phyloP scores from a whole-genome alignment of 2,329 filamentous ascomycete genomes.

The Talaromyces marneffei region DNA sequence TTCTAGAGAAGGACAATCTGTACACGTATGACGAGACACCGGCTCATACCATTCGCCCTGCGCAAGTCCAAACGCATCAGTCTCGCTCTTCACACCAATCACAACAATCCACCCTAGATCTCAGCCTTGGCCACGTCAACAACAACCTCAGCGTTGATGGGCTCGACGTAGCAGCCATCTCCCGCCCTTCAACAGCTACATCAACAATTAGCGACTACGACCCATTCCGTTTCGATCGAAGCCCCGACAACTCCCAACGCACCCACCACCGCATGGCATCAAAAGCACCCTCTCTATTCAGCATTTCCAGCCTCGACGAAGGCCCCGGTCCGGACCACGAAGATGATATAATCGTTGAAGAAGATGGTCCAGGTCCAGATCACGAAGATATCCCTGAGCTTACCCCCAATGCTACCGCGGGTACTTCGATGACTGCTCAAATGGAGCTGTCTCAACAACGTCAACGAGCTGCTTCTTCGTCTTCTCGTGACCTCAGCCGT shows the following conservation, averaged over 20 bases:
- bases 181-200: constrained; percentile 36
- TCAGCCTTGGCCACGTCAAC: constrained; percentile 21
- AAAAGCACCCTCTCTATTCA: constrained; percentile 43
- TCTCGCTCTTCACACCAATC: constrained; percentile 2
- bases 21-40: constrained; percentile 17
- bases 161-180: constrained; percentile 14
- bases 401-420: constrained; percentile 2
- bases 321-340: constrained; percentile 51
- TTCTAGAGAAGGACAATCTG: background rate
- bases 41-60: constrained; percentile 31
- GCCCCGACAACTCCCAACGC: constrained; percentile 11
- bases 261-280: constrained; percentile 40
- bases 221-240: constrained; percentile 39
- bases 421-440: constrained; percentile 6
- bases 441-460: background rate
- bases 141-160: constrained; percentile 15
- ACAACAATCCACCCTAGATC: constrained; percentile 16
- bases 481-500: constrained; percentile 1
- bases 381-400: constrained; percentile 11
- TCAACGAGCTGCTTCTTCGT: background rate
- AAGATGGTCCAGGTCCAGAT: constrained; percentile 9
- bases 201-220: constrained; percentile 37
- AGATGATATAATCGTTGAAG: constrained; percentile 22
- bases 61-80: constrained; percentile 12
- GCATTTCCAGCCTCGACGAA: constrained; percentile 37